These are phyloP conservation scores for Exophiala lecanii-corni DNA, from an alignment of 2,329 filamentous ascomycete species.

Conservation along the genomic window DNA sequence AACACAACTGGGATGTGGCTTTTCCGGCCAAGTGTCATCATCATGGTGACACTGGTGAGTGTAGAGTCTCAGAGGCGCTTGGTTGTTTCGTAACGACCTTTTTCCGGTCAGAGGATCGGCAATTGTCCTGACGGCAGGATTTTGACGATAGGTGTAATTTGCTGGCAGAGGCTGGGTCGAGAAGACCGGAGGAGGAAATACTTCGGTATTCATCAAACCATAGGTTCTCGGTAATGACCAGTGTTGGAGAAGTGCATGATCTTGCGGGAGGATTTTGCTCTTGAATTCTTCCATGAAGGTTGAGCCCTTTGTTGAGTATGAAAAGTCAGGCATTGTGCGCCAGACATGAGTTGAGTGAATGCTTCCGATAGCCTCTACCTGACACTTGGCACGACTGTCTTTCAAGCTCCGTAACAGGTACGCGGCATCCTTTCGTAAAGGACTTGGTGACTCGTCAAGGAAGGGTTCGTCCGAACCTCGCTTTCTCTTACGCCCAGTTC, in stretches of 20 bases:
- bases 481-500: constrained; percentile 82
- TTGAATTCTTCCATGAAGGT: constrained; percentile 67
- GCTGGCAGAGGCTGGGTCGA: constrained; percentile 28
- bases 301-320: constrained; percentile 66
- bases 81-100: constrained; percentile 54
- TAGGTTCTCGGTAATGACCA: constrained; percentile 65
- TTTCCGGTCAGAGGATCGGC: constrained; percentile 54
- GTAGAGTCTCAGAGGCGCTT: constrained; percentile 55
- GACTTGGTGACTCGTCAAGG: constrained; percentile 39
- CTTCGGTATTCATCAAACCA: constrained; percentile 59
- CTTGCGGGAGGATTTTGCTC: constrained; percentile 65
- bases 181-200: constrained; percentile 59
- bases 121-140: constrained; percentile 66
- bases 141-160: constrained; percentile 67
- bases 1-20: constrained; percentile 11
- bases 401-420: constrained; percentile 59
- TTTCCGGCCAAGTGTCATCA: constrained; percentile 56
- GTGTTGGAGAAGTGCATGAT: constrained; percentile 59
- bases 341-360: constrained; percentile 83
- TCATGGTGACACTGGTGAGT: constrained; percentile 58
- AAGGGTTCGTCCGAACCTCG: constrained; percentile 68
- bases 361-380: constrained; percentile 64
- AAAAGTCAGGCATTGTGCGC: constrained; percentile 75
- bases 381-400: constrained; percentile 66
- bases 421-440: constrained; percentile 48